Conservation (phyloP, 2,329 filamentous ascomycete species). For the Bertia moriformis region DNA sequence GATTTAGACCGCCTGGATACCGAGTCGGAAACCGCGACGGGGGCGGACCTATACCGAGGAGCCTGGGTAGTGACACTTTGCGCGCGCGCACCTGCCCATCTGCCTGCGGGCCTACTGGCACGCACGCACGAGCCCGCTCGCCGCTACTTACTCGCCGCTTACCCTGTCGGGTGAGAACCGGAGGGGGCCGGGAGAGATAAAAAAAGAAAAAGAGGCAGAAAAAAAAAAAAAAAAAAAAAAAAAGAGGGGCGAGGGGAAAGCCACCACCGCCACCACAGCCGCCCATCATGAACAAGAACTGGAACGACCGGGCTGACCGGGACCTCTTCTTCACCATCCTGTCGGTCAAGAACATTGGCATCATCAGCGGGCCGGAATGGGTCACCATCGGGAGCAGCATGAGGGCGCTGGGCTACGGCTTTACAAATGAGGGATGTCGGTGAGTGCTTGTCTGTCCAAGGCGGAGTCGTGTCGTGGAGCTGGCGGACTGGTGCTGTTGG, state of each 20-base stretch:
- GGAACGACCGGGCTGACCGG: conserved; percentile 46
- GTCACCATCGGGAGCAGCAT: conserved; percentile 45
- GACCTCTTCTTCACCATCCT: conserved; percentile 50
- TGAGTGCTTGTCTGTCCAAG: conserved; percentile 21
- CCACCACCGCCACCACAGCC: background rate
- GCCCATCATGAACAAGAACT: conserved; percentile 39
- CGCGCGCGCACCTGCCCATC: too few species aligned
- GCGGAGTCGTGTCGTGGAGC: background rate
- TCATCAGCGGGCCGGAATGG: conserved; percentile 50
- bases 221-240: background rate
- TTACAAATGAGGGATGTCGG: conserved; percentile 51
- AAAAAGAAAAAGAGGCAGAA: background rate
- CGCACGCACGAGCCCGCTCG: background rate
- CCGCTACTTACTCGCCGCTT: background rate
- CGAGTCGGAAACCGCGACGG: too few species aligned
- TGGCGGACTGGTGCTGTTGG: background rate
- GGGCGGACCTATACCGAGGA: too few species aligned
- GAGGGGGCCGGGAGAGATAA: too few species aligned
- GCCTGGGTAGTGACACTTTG: too few species aligned
- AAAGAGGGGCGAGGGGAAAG: background rate
- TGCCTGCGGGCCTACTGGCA: too few species aligned
- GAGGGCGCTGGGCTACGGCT: conserved; percentile 42
- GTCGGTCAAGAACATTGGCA: conserved; percentile 46
- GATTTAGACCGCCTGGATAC: too few species aligned
- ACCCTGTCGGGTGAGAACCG: too few species aligned